Evolutionary conservation across 208 protist genomes (phyloP), one percentile per base, ranked within the genome.

Genomic region (Trypanosoma boissoni): DNA sequence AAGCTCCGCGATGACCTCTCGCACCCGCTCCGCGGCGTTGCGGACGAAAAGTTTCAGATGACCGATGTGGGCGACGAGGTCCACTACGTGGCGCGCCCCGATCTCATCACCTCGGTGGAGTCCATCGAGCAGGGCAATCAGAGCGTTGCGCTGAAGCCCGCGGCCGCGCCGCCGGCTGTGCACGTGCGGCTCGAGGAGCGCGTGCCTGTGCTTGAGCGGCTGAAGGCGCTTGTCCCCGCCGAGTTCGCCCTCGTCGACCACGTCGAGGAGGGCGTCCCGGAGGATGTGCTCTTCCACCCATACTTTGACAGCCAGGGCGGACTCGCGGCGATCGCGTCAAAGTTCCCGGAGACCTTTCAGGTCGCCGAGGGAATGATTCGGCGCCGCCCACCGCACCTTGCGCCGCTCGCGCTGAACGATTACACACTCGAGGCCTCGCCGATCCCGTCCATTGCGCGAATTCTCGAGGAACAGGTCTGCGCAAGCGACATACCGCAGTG

Each of bases 281-380:
- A 92, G 60, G 83, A 91, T 43, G 58, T 95, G 6, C 68, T 95
- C 5, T 95, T 92, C 55, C 85, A 95, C 56, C 83, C 88, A 5
- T 95, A 92, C 74, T 95, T 95, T 63, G 82, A 95, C 64, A 92
- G 82, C 52, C 88, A 95, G 64, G 88, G 88, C n/a, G 88, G 88
- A 14, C 74, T 95, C 24, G 34, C 74, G 20, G 66, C 88, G 29
- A 91, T 95, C 42, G 82, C 83, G 3, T 72, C 64, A 9, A 95
- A 95, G 71, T 76, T 95, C 42, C 85, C 88, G 1, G 82, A 91
- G 9, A 74, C 86, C 52, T 86, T 95, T 54, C 88, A 95, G 71
- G 72, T 95, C 8, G 85, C 91, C 2, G 78, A 79, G 0, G 78
- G 80, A 10, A 51, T 48, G 39, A 76, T 95, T 23, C 82, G 88